Percentiles rank a stretch among this genome's conserved stretches.
phyloP scores from a whole-genome alignment of 2,329 filamentous ascomycete genomes.

The Lecanicillium sp. region DNA sequence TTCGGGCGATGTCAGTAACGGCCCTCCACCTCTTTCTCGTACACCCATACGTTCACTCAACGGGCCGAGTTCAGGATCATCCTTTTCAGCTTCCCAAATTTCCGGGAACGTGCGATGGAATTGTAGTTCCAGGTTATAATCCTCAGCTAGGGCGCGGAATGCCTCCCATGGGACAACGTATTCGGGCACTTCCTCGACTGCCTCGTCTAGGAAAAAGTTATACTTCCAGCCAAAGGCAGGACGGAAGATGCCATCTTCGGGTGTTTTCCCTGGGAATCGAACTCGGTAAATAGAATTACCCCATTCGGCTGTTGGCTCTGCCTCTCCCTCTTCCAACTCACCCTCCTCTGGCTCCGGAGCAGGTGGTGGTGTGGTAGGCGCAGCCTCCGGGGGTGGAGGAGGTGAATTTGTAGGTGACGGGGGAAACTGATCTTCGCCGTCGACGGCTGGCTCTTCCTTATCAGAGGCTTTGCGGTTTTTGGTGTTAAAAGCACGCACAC shows the following conservation, averaged over 20 bases:
- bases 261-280: slow-evolving; percentile 74
- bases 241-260: slow-evolving; percentile 81
- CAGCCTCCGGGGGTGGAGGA: slow-evolving; percentile 7
- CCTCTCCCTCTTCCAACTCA: slow-evolving; percentile 53
- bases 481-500: slow-evolving; percentile 70
- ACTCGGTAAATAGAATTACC: slow-evolving; percentile 91
- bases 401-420: not conserved
- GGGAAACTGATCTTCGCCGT: slow-evolving; percentile 17
- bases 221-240: slow-evolving; percentile 98
- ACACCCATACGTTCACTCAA: slow-evolving; percentile 96
- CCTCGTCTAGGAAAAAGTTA: slow-evolving; percentile 91
- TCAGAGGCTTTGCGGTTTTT: slow-evolving; percentile 34
- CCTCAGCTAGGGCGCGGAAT: slow-evolving; percentile 88
- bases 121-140: slow-evolving; percentile 92
- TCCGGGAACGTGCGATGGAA: slow-evolving; percentile 88
- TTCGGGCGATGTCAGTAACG: slow-evolving; percentile 65
- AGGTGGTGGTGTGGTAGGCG: slow-evolving; percentile 16
- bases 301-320: slow-evolving; percentile 66
- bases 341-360: slow-evolving; percentile 28
- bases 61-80: slow-evolving; percentile 70
- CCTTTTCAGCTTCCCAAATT: slow-evolving; percentile 86
- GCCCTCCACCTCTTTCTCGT: slow-evolving; percentile 58
- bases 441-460: slow-evolving; percentile 27
- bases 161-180: slow-evolving; percentile 98
- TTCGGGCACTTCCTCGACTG: slow-evolving; percentile 91